These are phyloP conservation scores for Salix suchowensis DNA, from an alignment of 345 rosid genomes.

Conservation along the genomic window DNA sequence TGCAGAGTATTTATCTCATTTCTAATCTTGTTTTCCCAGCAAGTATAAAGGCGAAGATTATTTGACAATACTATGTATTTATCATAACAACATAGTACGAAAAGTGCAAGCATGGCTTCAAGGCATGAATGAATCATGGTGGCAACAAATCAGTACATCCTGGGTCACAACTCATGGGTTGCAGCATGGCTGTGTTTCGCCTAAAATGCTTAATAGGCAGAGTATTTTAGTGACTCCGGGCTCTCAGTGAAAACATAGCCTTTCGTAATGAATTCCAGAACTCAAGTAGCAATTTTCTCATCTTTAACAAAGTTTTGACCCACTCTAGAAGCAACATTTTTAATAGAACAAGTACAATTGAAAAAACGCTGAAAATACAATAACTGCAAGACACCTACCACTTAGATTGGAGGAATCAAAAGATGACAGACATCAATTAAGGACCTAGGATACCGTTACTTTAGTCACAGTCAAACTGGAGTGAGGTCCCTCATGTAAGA, in stretches of 20 bases:
- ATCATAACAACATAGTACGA: background rate
- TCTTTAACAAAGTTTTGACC: background rate
- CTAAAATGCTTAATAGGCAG: background rate
- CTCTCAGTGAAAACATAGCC: background rate
- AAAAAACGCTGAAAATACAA: background rate
- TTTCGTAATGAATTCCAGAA: background rate
- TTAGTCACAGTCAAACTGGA: background rate
- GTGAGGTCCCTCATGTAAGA: background rate
- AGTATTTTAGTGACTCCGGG: background rate
- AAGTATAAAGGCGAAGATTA: background rate
- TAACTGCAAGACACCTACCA: background rate
- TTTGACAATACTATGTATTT: background rate
- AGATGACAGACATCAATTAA: background rate
- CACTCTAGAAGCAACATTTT: no score
- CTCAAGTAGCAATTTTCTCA: background rate
- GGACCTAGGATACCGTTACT: background rate
- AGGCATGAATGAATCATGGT: background rate
- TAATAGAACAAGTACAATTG: background rate
- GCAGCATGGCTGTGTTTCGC: background rate
- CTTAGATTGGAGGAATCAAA: background rate
- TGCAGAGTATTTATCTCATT: background rate
- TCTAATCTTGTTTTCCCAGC: background rate
- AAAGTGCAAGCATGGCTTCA: background rate
- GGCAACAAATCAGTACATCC: background rate
- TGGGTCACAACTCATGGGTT: background rate